Evolutionary conservation across 371 early-diverging fungal genomes (phyloP).

Genomic region (Lichtheimia ramosa): DNA sequence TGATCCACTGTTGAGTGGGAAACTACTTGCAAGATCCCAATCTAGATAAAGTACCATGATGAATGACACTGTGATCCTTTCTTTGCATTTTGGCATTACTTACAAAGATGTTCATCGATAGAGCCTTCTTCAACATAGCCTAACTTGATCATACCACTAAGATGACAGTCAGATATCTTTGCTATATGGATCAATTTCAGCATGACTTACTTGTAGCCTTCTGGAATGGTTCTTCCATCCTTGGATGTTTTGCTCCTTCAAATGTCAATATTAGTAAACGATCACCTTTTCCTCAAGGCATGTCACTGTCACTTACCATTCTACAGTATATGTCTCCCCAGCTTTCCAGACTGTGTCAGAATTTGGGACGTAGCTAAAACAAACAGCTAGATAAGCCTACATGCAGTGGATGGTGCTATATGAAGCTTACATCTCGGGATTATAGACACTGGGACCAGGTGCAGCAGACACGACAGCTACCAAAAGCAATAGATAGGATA

Average conservation of each 20-base stretch:
- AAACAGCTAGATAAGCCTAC: background rate
- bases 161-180: background rate
- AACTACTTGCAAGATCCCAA: conserved; percentile 32
- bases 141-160: conserved; percentile 32
- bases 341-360: conserved; percentile 20
- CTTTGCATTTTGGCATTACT: conserved; percentile 7
- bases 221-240: conserved; percentile 13
- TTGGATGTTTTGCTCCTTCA: conserved; percentile 11
- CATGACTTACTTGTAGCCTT: conserved; percentile 11
- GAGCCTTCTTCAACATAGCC: conserved; percentile 34
- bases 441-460: conserved; percentile 15
- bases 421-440: conserved; percentile 15
- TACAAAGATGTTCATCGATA: conserved; percentile 36
- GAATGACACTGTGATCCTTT: background rate
- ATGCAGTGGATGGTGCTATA: background rate
- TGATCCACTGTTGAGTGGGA: conserved; percentile 30
- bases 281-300: no score
- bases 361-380: conserved; percentile 13
- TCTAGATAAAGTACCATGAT: background rate
- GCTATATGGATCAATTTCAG: background rate
- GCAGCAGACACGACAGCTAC: background rate
- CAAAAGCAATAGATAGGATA: background rate
- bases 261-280: background rate
- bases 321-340: conserved; percentile 18
- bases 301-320: conserved; percentile 13